Conservation (phyloP, 352 stramenopile species). For the Pythium aquatile region DNA sequence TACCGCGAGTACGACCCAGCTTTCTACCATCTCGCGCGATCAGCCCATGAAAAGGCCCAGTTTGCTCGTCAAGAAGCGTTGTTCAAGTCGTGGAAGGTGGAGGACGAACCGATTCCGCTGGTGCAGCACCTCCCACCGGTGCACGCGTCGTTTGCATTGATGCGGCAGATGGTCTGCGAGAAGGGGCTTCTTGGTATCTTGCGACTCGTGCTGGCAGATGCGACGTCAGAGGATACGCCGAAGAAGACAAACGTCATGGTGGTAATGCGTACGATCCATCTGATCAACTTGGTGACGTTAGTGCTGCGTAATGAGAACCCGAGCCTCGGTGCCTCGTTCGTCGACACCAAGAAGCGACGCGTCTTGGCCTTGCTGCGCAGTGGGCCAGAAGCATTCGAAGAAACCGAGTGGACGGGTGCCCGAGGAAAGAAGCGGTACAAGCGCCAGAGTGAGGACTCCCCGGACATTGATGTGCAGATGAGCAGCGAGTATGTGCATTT, state of each 20-base stretch:
- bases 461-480: conserved; percentile 59
- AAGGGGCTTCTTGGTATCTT: conserved; percentile 64
- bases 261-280: conserved; percentile 55
- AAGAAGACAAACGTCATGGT: conserved; percentile 74
- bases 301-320: conserved; percentile 46
- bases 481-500: conserved; percentile 52
- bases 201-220: conserved; percentile 66
- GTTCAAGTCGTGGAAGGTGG: conserved; percentile 77
- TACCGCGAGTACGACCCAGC: conserved; percentile 79
- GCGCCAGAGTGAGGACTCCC: conserved; percentile 40
- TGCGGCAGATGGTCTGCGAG: conserved; percentile 63
- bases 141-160: conserved; percentile 47
- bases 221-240: conserved; percentile 27
- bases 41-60: conserved; percentile 77
- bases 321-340: conserved; percentile 10
- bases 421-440: conserved; percentile 74
- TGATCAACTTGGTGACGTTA: conserved; percentile 68
- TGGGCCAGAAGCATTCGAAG: conserved; percentile 61
- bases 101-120: conserved; percentile 65
- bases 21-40: conserved; percentile 77
- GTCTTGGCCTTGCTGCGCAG: conserved; percentile 49
- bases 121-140: conserved; percentile 54
- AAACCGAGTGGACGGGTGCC: conserved; percentile 37
- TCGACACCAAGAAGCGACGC: conserved; percentile 44
- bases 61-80: conserved; percentile 77